Conservation (phyloP, 2,329 filamentous ascomycete species). For the Boeremia exigua region DNA sequence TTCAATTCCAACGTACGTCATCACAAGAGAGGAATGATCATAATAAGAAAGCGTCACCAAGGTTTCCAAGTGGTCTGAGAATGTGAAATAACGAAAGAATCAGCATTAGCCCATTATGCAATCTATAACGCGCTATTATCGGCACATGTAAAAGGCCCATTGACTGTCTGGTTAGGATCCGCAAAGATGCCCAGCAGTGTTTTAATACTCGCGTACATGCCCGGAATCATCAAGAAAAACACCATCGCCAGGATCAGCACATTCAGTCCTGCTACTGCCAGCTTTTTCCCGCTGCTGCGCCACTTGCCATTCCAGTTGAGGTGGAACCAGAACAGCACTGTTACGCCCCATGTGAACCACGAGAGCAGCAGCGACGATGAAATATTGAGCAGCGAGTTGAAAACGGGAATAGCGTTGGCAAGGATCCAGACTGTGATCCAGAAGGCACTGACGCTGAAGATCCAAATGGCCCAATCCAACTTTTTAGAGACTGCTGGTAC, state of each 20-base stretch:
- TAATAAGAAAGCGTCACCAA: too few relatives aligned
- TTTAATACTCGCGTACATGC: constrained; percentile 35
- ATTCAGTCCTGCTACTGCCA: constrained; percentile 28
- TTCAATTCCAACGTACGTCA: too few relatives aligned
- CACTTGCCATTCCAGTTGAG: constrained; percentile 37
- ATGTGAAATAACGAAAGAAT: not conserved
- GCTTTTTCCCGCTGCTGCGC: constrained; percentile 27
- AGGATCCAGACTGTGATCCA: constrained; percentile 37
- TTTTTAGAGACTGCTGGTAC: constrained; percentile 23
- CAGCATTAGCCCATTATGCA: not conserved
- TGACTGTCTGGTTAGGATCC: constrained; percentile 31
- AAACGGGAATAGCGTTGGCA: constrained; percentile 38
- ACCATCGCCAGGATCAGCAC: constrained; percentile 30
- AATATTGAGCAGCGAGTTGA: constrained; percentile 36
- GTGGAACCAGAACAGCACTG: constrained; percentile 39
- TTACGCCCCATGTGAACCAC: constrained; percentile 39
- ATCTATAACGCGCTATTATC: constrained; percentile 27
- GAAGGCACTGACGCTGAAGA: constrained; percentile 32
- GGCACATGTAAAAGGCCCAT: constrained; percentile 38
- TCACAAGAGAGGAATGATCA: too few relatives aligned
- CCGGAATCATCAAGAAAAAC: constrained; percentile 33
- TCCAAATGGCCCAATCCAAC: constrained; percentile 29
- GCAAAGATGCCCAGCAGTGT: constrained; percentile 30
- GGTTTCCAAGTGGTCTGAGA: not conserved
- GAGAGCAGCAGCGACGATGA: constrained; percentile 31